Evolutionary conservation across 208 protist species (phyloP).

Genomic region (Wallacemonas sp.): DNA sequence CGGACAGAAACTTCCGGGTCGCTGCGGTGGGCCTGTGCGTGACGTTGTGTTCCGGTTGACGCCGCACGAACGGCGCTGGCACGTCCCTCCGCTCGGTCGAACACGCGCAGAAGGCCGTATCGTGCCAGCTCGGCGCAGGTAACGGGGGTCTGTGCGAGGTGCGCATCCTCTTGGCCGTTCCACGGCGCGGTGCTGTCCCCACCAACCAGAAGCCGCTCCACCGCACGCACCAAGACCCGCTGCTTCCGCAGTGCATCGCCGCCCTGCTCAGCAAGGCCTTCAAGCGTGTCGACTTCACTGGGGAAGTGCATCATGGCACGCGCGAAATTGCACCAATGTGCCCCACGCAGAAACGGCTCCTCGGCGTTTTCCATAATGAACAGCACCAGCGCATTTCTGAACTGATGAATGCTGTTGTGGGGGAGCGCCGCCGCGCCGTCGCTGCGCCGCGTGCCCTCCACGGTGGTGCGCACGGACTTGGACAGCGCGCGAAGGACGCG

Average conservation of each 20-base stretch:
- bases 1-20: background rate
- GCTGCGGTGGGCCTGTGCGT: background rate
- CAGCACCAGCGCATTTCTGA: conserved; percentile 53
- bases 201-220: conserved; percentile 8
- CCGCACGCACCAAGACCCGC: conserved; percentile 6
- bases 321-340: conserved; percentile 79
- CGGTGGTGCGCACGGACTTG: conserved; percentile 52
- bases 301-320: conserved; percentile 82
- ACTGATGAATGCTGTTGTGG: conserved; percentile 44
- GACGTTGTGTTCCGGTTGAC: no score
- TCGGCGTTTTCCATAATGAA: conserved; percentile 75
- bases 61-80: no score
- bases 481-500: conserved; percentile 75
- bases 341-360: conserved; percentile 47
- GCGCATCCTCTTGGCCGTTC: background rate
- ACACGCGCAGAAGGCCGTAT: conserved; percentile 22
- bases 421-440: conserved; percentile 27
- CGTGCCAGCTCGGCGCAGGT: conserved; percentile 19
- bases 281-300: conserved; percentile 16
- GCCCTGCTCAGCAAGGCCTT: background rate
- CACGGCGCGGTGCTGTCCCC: background rate
- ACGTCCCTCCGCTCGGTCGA: conserved; percentile 18
- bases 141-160: background rate
- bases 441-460: conserved; percentile 35
- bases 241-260: conserved; percentile 6